Evolutionary conservation across 306 rosid genomes (phyloP).

Genomic region (Rosa lucieae): DNA sequence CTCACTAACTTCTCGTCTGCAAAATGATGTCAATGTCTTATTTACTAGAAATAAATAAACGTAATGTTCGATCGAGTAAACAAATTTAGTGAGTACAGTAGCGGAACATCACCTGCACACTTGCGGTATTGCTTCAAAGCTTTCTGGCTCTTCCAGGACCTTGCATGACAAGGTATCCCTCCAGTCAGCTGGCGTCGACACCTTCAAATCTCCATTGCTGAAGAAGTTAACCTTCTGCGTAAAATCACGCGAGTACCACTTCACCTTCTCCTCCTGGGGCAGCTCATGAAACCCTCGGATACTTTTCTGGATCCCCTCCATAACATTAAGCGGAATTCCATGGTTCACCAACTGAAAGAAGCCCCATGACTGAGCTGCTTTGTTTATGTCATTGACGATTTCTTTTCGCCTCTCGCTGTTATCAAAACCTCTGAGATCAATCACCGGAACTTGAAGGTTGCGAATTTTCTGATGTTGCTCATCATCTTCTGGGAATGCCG

Average conservation of each 20-base stretch:
- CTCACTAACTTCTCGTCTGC: constrained; percentile 17
- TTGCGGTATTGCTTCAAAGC: constrained; percentile 18
- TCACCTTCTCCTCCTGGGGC: constrained; percentile 41
- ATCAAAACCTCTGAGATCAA: constrained; percentile 41
- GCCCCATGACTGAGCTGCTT: constrained; percentile 52
- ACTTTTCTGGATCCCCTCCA: constrained; percentile 34
- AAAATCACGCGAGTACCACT: constrained; percentile 40
- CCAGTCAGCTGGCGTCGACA: constrained; percentile 30
- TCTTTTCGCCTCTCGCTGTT: constrained; percentile 16
- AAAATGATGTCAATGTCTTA: neutral
- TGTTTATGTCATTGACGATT: constrained; percentile 32
- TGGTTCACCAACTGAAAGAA: constrained; percentile 65
- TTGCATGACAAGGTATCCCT: constrained; percentile 28
- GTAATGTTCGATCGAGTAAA: neutral
- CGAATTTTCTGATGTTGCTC: neutral
- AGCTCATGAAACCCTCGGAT: constrained; percentile 55
- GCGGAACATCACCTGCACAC: constrained; percentile 12
- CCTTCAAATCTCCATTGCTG: constrained; percentile 46
- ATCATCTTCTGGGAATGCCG: neutral
- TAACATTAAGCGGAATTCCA: constrained; percentile 33
- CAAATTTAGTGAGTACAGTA: neutral
- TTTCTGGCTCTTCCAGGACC: neutral
- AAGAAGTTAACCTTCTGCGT: constrained; percentile 32
- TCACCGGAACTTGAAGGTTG: constrained; percentile 33
- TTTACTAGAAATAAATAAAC: no score